Percentiles rank a stretch among this genome's conserved stretches.
phyloP scores from a whole-genome alignment of 2,329 filamentous ascomycete species.

The Helotiales sp. region DNA sequence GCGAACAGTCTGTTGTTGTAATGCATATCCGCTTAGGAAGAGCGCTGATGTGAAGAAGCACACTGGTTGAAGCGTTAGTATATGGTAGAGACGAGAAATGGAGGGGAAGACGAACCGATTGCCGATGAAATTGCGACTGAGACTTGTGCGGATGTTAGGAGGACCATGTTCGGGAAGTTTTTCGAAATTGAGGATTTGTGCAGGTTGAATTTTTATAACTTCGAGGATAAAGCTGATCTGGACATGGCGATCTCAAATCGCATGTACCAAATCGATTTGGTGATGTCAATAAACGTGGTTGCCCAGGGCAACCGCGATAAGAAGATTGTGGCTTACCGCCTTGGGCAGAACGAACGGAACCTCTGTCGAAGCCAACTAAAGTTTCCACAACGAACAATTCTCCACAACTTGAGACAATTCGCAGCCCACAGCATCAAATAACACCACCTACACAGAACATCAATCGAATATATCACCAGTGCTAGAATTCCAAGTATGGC shows the following conservation, averaged over 20 bases:
- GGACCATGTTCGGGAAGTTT: conserved; percentile 29
- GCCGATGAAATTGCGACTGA: conserved; percentile 67
- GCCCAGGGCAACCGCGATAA: conserved; percentile 50
- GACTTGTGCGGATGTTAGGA: conserved; percentile 73
- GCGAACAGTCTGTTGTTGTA: conserved; percentile 84
- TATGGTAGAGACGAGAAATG: neutral
- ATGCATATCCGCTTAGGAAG: conserved; percentile 84
- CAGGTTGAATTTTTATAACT: neutral
- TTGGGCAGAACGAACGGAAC: neutral
- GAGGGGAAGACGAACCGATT: conserved; percentile 58
- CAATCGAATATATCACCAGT: neutral
- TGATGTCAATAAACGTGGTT: conserved; percentile 41
- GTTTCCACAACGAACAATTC: neutral
- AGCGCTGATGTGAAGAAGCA: conserved; percentile 79
- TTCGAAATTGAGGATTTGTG: neutral
- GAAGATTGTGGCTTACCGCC: neutral
- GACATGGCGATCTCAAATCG: neutral
- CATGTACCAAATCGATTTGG: neutral
- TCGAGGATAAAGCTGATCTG: too few relatives aligned
- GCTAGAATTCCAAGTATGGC: conserved; percentile 34
- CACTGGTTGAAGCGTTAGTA: conserved; percentile 53
- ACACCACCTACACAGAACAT: neutral
- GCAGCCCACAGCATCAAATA: neutral
- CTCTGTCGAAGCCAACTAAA: neutral
- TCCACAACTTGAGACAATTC: neutral